Evolutionary conservation across 2,329 filamentous ascomycete species (phyloP), one percentile per base, ranked within the genome.

Genomic region (Tolypocladium pustulatum): DNA sequence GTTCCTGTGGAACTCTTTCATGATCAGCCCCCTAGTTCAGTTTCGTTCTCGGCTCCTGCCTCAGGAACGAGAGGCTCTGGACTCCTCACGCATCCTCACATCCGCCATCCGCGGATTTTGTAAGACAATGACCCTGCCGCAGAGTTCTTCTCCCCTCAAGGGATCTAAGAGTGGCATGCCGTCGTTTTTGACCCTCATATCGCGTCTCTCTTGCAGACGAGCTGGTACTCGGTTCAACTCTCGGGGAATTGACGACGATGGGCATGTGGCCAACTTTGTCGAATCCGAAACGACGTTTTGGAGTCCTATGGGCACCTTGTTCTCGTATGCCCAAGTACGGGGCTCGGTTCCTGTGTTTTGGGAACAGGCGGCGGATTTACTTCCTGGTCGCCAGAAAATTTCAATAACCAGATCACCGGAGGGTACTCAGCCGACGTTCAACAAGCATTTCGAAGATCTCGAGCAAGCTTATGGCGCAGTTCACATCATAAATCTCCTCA

Each of bases 231-330:
- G 94, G 46, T 99, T 97, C 79, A 97, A 97, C 71, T 88, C 93
- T n/a, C 83, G 94, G 65, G 94, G 94, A 43, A 96, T 99, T 63
- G 94, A 99, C 68, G 94, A 99, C 70, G 91, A 97, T 68, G 94
- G 94, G 17, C 91, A 97, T 66, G 94, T 97, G 34, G 92, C 94
- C 61, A 99, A 99, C 72, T 99, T 96, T 73, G 94, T 97, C n/a
- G 94, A 99, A 73, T 94, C 91, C 0, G 94, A 99, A 74, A 96
- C 91, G 0, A 85, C 93, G 46, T 92, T 95, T 68, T 96, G 90
- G 88, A 88, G 87, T 65, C 89, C 89, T 0, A 83, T 85, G 0
- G 83, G 84, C 4, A 76, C 91, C 8, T 85, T 91, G 58, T 97
- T 97, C 70, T 97, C 94, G 0, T 99, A 97, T 72, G 90, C 87